Evolutionary conservation across 139 green algal genomes (phyloP).

Genomic region (Axilococcus clingmanii): DNA sequence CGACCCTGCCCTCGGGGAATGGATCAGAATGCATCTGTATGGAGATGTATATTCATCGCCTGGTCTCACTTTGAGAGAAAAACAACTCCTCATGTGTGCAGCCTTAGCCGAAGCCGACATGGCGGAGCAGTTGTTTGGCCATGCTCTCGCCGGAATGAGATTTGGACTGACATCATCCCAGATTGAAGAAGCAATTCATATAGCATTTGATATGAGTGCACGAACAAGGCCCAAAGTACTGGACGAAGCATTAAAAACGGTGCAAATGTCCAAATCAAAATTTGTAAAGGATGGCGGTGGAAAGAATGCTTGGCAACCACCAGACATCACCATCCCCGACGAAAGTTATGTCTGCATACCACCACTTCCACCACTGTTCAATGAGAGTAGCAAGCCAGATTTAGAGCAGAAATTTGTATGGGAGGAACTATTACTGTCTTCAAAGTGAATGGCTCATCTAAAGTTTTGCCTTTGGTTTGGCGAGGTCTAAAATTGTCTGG

Average conservation of each 20-base stretch:
- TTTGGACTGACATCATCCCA: conserved; percentile 30
- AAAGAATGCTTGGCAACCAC: too few species aligned
- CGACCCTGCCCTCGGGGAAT: conserved; percentile 41
- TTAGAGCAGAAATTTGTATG: too few species aligned
- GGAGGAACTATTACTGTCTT: too few species aligned
- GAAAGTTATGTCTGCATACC: too few species aligned
- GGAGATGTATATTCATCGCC: conserved; percentile 51
- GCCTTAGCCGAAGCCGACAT: conserved; percentile 43
- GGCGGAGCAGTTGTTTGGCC: conserved; percentile 55
- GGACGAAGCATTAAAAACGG: background rate
- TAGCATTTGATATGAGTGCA: conserved; percentile 25
- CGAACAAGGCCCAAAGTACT: background rate
- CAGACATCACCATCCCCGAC: too few species aligned
- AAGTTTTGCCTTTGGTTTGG: background rate
- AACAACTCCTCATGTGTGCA: conserved; percentile 43
- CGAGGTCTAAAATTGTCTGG: conserved; percentile 52
- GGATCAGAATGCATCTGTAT: conserved; percentile 53
- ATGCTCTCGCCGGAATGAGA: conserved; percentile 32
- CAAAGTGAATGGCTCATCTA: too few species aligned
- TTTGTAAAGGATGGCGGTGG: too few species aligned
- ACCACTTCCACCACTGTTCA: too few species aligned
- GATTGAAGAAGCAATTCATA: conserved; percentile 22
- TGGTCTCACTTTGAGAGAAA: conserved; percentile 31
- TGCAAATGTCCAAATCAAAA: too few species aligned
- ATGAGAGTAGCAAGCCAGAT: too few species aligned